Base-by-base conservation (phyloP, 768 basidiomycete genomes). In the Rhizopogon sp. region DNA sequence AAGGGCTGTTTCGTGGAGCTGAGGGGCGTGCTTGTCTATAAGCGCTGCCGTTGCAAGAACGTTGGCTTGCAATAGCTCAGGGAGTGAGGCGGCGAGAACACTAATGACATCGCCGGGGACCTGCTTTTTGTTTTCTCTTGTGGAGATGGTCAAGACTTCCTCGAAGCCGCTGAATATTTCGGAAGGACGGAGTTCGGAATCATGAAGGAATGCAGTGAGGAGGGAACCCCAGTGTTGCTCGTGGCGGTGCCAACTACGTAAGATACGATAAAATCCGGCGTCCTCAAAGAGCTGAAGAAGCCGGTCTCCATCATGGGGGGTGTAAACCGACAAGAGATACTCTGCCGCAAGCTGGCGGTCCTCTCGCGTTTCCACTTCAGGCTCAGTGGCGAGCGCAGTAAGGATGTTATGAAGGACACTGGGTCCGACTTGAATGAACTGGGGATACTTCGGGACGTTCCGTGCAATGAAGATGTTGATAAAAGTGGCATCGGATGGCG, bases 271-370 rank as follows among this genome's bases (percentile, higher is more conserved):
- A 74, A 99, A 99, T 0, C 91, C 87, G 0, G 96, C 94, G 9
- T 73, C 64, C 62, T 88, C 82, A 65, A 98, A 96, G 3, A 93
- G 73, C 9, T 65, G 65, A 40, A 87, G 70, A 52, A 96, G 77
- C 20, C 75, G 74, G 22, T 89, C 85, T 60, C 76, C 77, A 54
- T 94, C 85, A 59, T 87, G 85, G 0, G 96, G 97, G 39, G 83
- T 91, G 67, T 97, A 98, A 0, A 81, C 82, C 1, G 97, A 99
- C 16, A 98, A 77, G 33, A 99, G 82, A 67, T 87, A 97, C 72
- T 99, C 97, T 7, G 87, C 85, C 0, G 97, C 97, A 6, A 99
- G 79, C 64, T 99, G 93, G 13, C 97, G 85, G 70, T 98, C 97
- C 65, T 98, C 96, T 25, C 87, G 80, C 0, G 92, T 97, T 63